Base-by-base conservation (phyloP, 305 asterid species). In the Rubia occidens region DNA sequence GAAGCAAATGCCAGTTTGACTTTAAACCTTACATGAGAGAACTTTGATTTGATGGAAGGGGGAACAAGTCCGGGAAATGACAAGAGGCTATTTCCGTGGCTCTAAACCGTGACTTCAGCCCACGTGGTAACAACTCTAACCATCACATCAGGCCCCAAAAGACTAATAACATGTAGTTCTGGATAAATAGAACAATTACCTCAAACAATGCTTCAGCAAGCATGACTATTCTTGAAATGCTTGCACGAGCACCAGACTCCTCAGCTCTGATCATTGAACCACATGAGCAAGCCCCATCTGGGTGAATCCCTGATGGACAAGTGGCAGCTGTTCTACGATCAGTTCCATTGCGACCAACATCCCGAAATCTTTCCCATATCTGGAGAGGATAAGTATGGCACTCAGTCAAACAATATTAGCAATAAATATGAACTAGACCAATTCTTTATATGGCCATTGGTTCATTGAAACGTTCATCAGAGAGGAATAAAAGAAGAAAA, bases 151-250 rank as follows among this genome's bases (percentile, higher is more conserved):
- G 17, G 55, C 1, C 18, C 37, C 54, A 40, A 71, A 24, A 40
- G 51, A 29, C 66, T 8, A 39, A 17, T 43, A 39, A 18, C 32
- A 20, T 3, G 40, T 3, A 17, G 43, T 54, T 65, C 69, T 45
- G 64, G 64, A n/a, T 8, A 67, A 62, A 3, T 15, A 54, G 51
- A 59, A 69, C 69, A 20, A 78, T 60, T 83, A 89, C 96, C 98
- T 92, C 96, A 81, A 92, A 92, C 72, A 92, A 81, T 65, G 98
- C 95, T 85, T 92, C 98, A 51, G 95, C 98, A 72, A 92, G 89
- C 95, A 92, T 88, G 68, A 92, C 89, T 72, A 92, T 88, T 63
- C 96, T 86, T 61, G 96, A 86, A 76, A 92, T 82, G 72, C 98
- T 91, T 66, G 94, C 91, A 68, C 91, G 75, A 55, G 77, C 55